Evolutionary conservation across 306 rosid genomes (phyloP), one percentile per base, ranked within the genome.

Genomic region (Alnus rubra): DNA sequence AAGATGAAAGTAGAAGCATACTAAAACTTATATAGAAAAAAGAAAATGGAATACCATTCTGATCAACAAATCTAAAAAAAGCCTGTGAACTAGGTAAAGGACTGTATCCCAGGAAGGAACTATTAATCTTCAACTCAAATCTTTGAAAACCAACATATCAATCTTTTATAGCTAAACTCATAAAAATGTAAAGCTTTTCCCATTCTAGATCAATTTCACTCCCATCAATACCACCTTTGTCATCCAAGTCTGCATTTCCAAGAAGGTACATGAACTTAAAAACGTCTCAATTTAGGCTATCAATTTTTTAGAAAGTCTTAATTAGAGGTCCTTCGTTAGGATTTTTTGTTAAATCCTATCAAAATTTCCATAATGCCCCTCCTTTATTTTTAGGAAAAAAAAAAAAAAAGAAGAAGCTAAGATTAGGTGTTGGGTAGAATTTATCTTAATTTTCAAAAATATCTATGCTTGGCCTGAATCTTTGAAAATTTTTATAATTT

Each of bases 121-220:
- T 33, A 16, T 51, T 16, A 67, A 65, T 67, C 72, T 67, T 67
- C 70, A 18, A 67, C 31, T 42, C 23, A 42, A 67, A 42, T 67
- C 70, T 67, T 42, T n/a, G 31, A 39, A 67, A 9, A 42, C 15
- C 72, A 39, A 8, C 72, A 28, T 67, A 35, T 42, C 50, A 67
- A 47, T 5, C 16, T 7, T 64, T 67, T 39, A 15, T 67, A 16
- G 15, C 10, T 67, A 16, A 5, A 3, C 45, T 35, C 1, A 31
- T 35, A 33, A 67, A 39, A 18, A 16, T 1, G 50, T 39, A 16
- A 42, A 15, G 10, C 48, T n/a, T 18, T 67, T 67, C 5, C n/a
- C 12, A 42, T 67, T 39, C 14, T 9, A 42, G 70, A 64, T 64
- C 18, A 64, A 23, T 64, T 64, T 33, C 19, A 64, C 47, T 63